Conservation (phyloP, 257 asterid species). For the Plantago major region DNA sequence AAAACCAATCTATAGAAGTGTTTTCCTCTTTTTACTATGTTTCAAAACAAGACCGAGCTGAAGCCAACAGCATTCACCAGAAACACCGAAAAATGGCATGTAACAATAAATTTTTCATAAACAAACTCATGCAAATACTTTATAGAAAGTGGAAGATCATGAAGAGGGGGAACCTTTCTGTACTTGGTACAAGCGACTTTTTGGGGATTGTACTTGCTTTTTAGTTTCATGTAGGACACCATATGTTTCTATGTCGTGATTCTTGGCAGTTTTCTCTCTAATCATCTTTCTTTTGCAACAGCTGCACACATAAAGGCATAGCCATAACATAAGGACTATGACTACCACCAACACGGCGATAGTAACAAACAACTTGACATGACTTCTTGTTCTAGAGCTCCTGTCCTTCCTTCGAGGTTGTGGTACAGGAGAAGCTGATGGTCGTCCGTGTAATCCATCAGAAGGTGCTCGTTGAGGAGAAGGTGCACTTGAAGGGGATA, state of each 20-base stretch:
- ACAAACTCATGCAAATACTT: no score
- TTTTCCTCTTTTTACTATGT: no score
- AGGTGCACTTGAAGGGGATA: conserved; percentile 45
- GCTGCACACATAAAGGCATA: conserved; percentile 41
- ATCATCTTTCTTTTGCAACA: conserved; percentile 39
- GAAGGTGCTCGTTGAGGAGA: conserved; percentile 40
- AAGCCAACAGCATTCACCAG: no score
- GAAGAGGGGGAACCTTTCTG: conserved; percentile 36
- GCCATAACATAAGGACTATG: conserved; percentile 35
- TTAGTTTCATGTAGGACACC: conserved; percentile 27
- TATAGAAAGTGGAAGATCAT: not conserved
- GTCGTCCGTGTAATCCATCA: conserved; percentile 36
- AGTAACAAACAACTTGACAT: conserved; percentile 41
- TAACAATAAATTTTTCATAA: not conserved
- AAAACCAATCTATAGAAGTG: no score
- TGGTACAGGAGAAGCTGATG: conserved; percentile 33
- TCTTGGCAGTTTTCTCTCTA: conserved; percentile 25
- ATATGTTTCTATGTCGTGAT: conserved; percentile 28
- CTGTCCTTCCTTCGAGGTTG: conserved; percentile 27
- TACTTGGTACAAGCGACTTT: conserved; percentile 34
- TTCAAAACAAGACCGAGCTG: no score
- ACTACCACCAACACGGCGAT: conserved; percentile 41
- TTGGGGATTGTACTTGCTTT: conserved; percentile 23
- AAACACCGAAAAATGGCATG: not conserved
- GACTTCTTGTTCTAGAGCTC: conserved; percentile 24